These are phyloP conservation scores for Fraxinus greggii DNA, from an alignment of 305 asterid genomes.

Conservation along the genomic window DNA sequence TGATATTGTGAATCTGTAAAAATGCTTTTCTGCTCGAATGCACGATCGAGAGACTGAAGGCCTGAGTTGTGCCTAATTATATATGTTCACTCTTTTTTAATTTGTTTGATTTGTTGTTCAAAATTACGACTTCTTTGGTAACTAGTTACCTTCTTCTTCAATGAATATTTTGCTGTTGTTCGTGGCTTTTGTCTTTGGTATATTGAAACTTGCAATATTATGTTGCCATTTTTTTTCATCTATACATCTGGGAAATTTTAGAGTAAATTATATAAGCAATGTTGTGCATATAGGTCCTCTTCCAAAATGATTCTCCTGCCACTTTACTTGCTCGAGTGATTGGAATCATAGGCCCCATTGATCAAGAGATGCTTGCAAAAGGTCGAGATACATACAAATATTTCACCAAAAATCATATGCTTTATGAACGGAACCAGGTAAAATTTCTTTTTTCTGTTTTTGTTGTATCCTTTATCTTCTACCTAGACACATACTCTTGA, in stretches of 20 bases:
- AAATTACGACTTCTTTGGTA: background rate
- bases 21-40: background rate
- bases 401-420: slow-evolving; percentile 93
- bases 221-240: background rate
- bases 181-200: background rate
- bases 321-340: slow-evolving; percentile 93
- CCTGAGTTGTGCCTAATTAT: background rate
- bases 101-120: background rate
- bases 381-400: slow-evolving; percentile 84
- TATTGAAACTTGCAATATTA: background rate
- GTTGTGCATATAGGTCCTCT: slow-evolving; percentile 64
- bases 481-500: background rate
- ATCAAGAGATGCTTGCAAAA: slow-evolving; percentile 85
- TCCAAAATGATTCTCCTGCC: slow-evolving; percentile 97
- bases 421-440: slow-evolving; percentile 93
- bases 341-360: slow-evolving; percentile 81
- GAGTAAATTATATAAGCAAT: slow-evolving; percentile 10
- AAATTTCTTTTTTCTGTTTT: slow-evolving; percentile 1
- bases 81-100: background rate
- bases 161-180: background rate
- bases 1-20: background rate
- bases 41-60: background rate
- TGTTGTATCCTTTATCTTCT: background rate
- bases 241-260: slow-evolving; percentile 17
- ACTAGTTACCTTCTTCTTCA: background rate